These are phyloP conservation scores for Penstemon newberryi DNA, from an alignment of 257 asterid genomes.

Conservation along the genomic window DNA sequence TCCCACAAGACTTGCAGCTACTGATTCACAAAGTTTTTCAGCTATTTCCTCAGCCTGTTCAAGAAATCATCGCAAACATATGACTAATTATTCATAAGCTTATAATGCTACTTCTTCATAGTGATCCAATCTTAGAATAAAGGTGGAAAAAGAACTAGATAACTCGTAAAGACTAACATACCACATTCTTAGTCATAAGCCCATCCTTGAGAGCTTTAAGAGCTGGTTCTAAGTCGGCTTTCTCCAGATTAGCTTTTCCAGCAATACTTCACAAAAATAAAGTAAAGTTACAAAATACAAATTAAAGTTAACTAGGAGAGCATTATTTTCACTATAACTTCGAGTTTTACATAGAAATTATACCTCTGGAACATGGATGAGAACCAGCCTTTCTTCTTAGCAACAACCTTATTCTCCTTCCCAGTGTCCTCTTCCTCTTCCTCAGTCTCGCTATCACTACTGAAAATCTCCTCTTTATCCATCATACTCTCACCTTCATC, in stretches of 20 bases:
- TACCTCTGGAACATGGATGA: conserved; percentile 95
- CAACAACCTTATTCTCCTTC: conserved; percentile 48
- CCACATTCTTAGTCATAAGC: conserved; percentile 99
- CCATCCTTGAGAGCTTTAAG: conserved; percentile 95
- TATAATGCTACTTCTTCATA: neutral
- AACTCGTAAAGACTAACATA: conserved; percentile 35
- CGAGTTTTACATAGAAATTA: conserved; percentile 6
- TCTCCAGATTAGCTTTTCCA: conserved; percentile 91
- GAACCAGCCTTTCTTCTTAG: conserved; percentile 90
- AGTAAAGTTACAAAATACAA: neutral
- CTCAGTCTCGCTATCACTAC: conserved; percentile 80
- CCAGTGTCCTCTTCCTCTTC: conserved; percentile 50
- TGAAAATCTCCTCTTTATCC: conserved; percentile 86
- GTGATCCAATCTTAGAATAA: neutral
- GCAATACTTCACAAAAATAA: conserved; percentile 58
- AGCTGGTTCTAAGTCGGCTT: conserved; percentile 84
- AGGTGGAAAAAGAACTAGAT: conserved; percentile 8
- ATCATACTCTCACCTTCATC: conserved; percentile 90
- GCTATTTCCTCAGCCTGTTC: conserved; percentile 97
- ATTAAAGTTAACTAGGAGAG: conserved; percentile 4
- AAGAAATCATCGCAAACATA: neutral
- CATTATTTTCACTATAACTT: neutral
- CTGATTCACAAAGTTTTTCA: conserved; percentile 95
- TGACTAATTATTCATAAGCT: neutral
- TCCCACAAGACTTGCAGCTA: conserved; percentile 95